A percentile compares a stretch with the other conserved stretches of the same genome.
These are phyloP conservation scores for Arbutus unedo DNA, from an alignment of 148 eudicot species.

Conservation along the genomic window DNA sequence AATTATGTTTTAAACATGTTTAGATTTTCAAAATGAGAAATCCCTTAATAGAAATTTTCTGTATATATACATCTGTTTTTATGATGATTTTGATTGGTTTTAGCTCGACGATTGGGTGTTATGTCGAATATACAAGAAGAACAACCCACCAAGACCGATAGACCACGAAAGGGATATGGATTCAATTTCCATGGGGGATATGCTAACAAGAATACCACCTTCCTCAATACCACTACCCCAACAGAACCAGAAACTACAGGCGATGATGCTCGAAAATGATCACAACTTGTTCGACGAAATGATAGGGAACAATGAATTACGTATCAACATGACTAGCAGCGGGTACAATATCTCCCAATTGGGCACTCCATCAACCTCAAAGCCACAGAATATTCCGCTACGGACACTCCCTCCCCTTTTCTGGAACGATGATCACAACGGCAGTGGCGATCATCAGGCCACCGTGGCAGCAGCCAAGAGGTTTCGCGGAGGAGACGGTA, in stretches of 20 bases:
- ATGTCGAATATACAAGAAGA: constrained; percentile 85
- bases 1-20: too few relatives aligned
- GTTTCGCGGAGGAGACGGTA: neutral
- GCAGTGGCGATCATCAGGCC: neutral
- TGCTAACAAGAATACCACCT: constrained; percentile 26
- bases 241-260: constrained; percentile 8
- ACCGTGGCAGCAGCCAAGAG: neutral
- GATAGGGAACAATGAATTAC: constrained; percentile 15
- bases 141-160: constrained; percentile 41
- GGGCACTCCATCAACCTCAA: neutral
- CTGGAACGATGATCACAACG: constrained; percentile 21
- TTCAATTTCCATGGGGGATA: constrained; percentile 35
- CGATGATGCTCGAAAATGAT: constrained; percentile 30
- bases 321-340: neutral
- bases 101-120: constrained; percentile 91
- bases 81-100: neutral
- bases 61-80: too few relatives aligned
- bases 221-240: constrained; percentile 11
- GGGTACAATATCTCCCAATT: constrained; percentile 9
- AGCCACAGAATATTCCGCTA: constrained; percentile 18
- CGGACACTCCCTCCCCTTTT: constrained; percentile 25
- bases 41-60: too few relatives aligned
- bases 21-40: too few relatives aligned
- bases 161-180: constrained; percentile 53
- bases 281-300: constrained; percentile 40